Evolutionary conservation across 345 rosid genomes (phyloP), one percentile per base, ranked within the genome.

Genomic region (Raphanus sativus): DNA sequence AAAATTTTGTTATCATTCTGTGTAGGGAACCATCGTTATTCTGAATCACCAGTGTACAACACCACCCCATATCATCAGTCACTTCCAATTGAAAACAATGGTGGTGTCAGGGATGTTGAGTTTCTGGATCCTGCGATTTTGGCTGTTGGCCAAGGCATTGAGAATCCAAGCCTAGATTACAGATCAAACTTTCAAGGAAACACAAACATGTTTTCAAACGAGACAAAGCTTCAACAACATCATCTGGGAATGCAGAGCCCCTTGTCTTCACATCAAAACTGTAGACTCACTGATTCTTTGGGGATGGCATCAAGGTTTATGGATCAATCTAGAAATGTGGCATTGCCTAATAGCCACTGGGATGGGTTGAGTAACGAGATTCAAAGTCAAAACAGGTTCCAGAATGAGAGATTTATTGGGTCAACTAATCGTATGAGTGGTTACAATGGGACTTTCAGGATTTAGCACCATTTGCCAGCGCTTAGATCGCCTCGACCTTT

Each of bases 81-180:
- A 17, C 74, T 76, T 33, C 70, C 79, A 32, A 6, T 74, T 67
- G 92, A 85, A 56, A 87, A 72, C 45, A 66, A 64, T 63, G 82
- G 87, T 64, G 77, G 86, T 73, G 70, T 81, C 12, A 89, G 82
- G 24, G 94, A 92, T 74, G 81, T 95, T 77, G 91, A 91, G 64
- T 86, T 87, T 75, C 85, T 87, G 84, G 99, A 92, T 86, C 96
- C 99, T 73, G 99, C 99, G 30, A 95, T 92, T 76, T 84, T 95
- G 86, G 98, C 97, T 1, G 98, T 91, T 81, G 98, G 98, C 62
- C 87, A 85, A 84, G 96, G 87, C 70, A 82, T 78, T 73, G 84
- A 77, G 78, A 86, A 78, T 67, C 69, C 82, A 42, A 87, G 86
- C 45, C 75, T 92, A 54, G 93, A 89, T 82, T 72, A 83, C 80